Base-by-base conservation (phyloP, 2,329 filamentous ascomycete genomes). In the Diplodia scrobiculata region DNA sequence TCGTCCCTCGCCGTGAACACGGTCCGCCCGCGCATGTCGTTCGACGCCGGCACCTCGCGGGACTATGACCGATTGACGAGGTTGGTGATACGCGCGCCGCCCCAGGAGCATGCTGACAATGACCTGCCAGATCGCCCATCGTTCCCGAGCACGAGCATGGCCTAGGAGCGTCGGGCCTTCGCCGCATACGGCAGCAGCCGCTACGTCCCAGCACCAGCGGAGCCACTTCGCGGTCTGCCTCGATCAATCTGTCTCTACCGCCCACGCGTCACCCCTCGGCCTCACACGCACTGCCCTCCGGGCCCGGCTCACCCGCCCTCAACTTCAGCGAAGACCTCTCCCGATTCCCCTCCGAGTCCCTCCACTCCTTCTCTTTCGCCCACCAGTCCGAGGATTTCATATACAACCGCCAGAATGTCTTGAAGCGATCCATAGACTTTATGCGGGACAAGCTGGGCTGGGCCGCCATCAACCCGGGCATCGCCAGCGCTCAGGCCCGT, bases 301-400 rank as follows among this genome's bases (percentile, higher is more conserved):
- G 84, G 5, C 88, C 89, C 27, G 82, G 84, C 21, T 92, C 92
- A 25, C 91, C 92, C 27, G 86, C 80, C n/a, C 73, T 90, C 50
- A 81, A 86, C 68, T 92, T 92, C 74, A 86, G 87, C 73, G 95
- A 98, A 81, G 95, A 99, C 75, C 85, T 99, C 53, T 89, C 89
- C 53, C 89, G 93, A 60, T 99, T 99, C 75, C 94, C 95, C 1
- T 92, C 91, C 71, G 95, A 99, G 76, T 99, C 95, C 5, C 82
- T 99, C 54, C 95, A 99, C 78, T 99, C 95, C 1, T 99, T 99
- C 80, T 98, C 94, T 13, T 99, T 99, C 77, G 92, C 95, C 48
- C 91, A 96, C 71, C 93, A 97, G 78, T 94, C 93, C 2, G 93
- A 97, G 74, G 94, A 98, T 69, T 88, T 92, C 69, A 84, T 98